These are phyloP conservation scores for Colletotrichum phormii DNA, from an alignment of 2,329 filamentous ascomycete genomes.

Conservation along the genomic window DNA sequence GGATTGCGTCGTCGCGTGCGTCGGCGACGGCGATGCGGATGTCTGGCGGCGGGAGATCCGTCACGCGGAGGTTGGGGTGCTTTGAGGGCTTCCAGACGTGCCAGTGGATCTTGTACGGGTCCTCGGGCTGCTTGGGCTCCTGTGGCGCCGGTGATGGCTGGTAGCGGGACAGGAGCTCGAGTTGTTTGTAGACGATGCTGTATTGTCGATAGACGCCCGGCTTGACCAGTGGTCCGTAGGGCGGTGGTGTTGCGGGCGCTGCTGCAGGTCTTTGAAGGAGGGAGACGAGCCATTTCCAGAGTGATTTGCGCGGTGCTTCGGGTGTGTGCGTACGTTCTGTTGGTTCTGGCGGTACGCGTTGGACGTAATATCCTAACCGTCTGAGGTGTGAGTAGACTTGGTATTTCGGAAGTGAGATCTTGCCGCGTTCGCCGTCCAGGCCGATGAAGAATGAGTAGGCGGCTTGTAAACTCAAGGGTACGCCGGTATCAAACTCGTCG, in stretches of 20 bases:
- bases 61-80: slow-evolving; percentile 78
- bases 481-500: slow-evolving; percentile 69
- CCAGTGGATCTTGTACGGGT: slow-evolving; percentile 80
- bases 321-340: neutral
- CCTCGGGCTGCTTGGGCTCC: slow-evolving; percentile 44
- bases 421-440: slow-evolving; percentile 70
- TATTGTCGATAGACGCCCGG: slow-evolving; percentile 76
- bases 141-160: slow-evolving; percentile 59
- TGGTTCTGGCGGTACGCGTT: slow-evolving; percentile 67
- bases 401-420: slow-evolving; percentile 80
- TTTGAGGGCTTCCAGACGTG: slow-evolving; percentile 81
- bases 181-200: slow-evolving; percentile 78
- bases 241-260: slow-evolving; percentile 42
- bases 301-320: slow-evolving; percentile 39
- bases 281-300: slow-evolving; percentile 68
- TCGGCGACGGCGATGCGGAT: slow-evolving; percentile 88
- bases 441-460: slow-evolving; percentile 89
- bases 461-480: slow-evolving; percentile 92
- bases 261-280: slow-evolving; percentile 49
- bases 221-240: slow-evolving; percentile 68
- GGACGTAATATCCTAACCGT: slow-evolving; percentile 83
- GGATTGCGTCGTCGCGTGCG: slow-evolving; percentile 77
- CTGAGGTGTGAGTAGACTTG: slow-evolving; percentile 90
- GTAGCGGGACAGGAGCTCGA: slow-evolving; percentile 80
- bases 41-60: slow-evolving; percentile 81